Evolutionary conservation across 2,329 filamentous ascomycete genomes (phyloP).

Genomic region (Cadophora gregata): DNA sequence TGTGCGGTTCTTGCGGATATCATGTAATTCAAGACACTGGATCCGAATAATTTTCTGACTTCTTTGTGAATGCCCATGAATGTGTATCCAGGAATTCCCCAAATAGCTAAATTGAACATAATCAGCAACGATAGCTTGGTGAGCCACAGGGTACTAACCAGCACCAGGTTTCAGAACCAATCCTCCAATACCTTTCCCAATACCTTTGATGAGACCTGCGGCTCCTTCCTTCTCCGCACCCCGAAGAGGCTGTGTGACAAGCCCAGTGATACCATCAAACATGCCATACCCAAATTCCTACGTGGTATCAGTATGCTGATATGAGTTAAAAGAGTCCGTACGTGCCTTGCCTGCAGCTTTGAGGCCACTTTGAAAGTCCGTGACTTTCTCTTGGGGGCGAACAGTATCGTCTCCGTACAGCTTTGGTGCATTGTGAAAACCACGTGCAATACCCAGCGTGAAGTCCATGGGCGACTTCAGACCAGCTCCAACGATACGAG

Average conservation of each 20-base stretch:
- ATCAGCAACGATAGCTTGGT: neutral
- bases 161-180: slow-evolving; percentile 82
- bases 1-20: slow-evolving; percentile 77
- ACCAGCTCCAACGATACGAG: slow-evolving; percentile 75
- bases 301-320: slow-evolving; percentile 36
- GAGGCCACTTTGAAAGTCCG: slow-evolving; percentile 67
- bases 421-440: slow-evolving; percentile 70
- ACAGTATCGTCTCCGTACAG: slow-evolving; percentile 76
- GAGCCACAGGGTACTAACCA: slow-evolving; percentile 53
- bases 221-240: slow-evolving; percentile 68
- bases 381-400: slow-evolving; percentile 59
- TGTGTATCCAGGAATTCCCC: slow-evolving; percentile 78
- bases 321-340: neutral
- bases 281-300: slow-evolving; percentile 67
- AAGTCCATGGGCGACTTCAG: slow-evolving; percentile 59
- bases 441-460: slow-evolving; percentile 68
- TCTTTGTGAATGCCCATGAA: slow-evolving; percentile 85
- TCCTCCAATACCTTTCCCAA: slow-evolving; percentile 85
- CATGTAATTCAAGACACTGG: slow-evolving; percentile 79
- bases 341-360: slow-evolving; percentile 56
- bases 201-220: slow-evolving; percentile 75
- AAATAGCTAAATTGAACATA: slow-evolving; percentile 54
- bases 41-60: slow-evolving; percentile 72
- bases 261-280: slow-evolving; percentile 67
- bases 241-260: slow-evolving; percentile 63